Evolutionary conservation across 2,329 filamentous ascomycete species (phyloP), one percentile per base, ranked within the genome.

Genomic region (Fusarium dimerum): DNA sequence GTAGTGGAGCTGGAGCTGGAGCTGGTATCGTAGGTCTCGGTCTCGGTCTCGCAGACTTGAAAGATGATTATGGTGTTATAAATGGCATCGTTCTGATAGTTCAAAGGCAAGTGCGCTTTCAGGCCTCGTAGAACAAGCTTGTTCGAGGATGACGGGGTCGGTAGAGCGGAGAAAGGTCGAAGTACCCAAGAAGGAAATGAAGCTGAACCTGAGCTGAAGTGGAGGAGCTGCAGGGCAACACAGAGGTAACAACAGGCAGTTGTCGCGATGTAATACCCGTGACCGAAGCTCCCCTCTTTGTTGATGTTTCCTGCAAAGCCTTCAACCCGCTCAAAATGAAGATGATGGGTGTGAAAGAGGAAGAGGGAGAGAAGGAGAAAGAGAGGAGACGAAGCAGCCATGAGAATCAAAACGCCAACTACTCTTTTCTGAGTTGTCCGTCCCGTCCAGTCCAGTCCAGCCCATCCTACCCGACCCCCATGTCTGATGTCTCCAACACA

Each of bases 11-110:
- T 29, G 40, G 30, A 52, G 55, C 39, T 29, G 20, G 7, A 26
- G 20, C 20, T 26, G 4, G 54, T 57, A 61, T 60, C 44, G 12
- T 55, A 38, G 10, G 32, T 36, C n/a, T n/a, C n/a, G n/a, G n/a
- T n/a, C n/a, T n/a, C n/a, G n/a, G n/a, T n/a, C 32, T 36, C 32
- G 32, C 13, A 9, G 32, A 36, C 32, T 36, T 36, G 32, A 36
- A 36, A 36, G 20, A 36, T 36, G 32, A 36, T 36, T 36, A 36
- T 36, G 10, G 32, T 11, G 32, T 9, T 36, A 9, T 15, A 11
- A 36, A 36, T 36, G 5, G 32, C 32, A 36, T 36, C 10, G 32
- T 36, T 36, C 13, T 36, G 13, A 15, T 15, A 15, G 32, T 36
- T 36, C 10, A 12, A 12, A 11, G 32, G 13, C 10, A 12, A 5